A percentile compares a stretch with the other conserved stretches of the same genome.
phyloP scores from a whole-genome alignment of 2,329 filamentous ascomycete genomes.

The Cyclaneusma minus region DNA sequence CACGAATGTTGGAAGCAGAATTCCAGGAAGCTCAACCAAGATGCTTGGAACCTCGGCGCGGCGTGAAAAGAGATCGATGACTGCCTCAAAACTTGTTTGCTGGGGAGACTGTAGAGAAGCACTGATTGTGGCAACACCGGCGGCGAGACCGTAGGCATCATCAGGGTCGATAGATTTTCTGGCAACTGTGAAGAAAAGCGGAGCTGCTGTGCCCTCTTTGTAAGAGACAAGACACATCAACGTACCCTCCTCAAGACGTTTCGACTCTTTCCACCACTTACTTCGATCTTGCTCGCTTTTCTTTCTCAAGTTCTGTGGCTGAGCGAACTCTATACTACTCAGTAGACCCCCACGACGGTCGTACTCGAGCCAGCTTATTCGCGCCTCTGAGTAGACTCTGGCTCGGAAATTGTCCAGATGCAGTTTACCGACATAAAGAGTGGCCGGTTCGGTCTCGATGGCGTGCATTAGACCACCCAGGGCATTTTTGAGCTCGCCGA shows the following conservation, averaged over 20 bases:
- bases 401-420: neutral
- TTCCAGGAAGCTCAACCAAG: slow-evolving; percentile 41
- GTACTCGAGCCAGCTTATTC: neutral
- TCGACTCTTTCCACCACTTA: slow-evolving; percentile 11
- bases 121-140: neutral
- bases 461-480: slow-evolving; percentile 7
- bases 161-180: slow-evolving; percentile 2
- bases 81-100: neutral
- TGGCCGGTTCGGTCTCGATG: slow-evolving; percentile 1
- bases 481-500: slow-evolving; percentile 16
- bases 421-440: slow-evolving; percentile 1
- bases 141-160: neutral
- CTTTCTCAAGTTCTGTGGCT: neutral
- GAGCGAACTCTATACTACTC: neutral
- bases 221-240: slow-evolving; percentile 8
- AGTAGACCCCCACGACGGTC: too few species aligned
- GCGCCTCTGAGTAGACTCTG: neutral
- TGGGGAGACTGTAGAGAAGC: too few species aligned
- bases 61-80: neutral
- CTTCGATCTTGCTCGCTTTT: slow-evolving; percentile 4
- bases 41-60: neutral
- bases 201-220: slow-evolving; percentile 5
- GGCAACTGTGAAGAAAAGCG: slow-evolving; percentile 7
- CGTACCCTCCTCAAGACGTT: slow-evolving; percentile 9
- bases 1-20: slow-evolving; percentile 40